Evolutionary conservation across 192 early-diverging fungal species (phyloP), one percentile per base, ranked within the genome.

Genomic region (Chytriomyces hyalinus): DNA sequence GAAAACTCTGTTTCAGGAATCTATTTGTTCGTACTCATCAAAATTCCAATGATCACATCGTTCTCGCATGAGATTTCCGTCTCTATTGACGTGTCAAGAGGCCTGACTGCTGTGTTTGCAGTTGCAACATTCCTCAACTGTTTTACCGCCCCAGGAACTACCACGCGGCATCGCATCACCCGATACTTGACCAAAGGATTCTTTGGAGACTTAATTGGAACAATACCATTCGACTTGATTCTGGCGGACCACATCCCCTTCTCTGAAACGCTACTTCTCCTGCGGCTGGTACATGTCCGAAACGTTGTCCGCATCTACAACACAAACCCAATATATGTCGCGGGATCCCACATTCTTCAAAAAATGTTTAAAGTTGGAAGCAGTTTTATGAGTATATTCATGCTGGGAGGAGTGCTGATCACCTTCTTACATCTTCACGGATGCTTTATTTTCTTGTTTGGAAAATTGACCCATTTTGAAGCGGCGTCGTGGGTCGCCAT

Each of bases 351-450:
- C 11, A 22, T 51, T 13, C n/a, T 84, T 24, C 70, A 79, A 49
- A 49, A 61, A 49, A 66, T 49, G 8, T 68, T 85, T n/a, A 78
- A 80, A 45, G 74, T 86, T 24, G 83, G 83, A 28, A 65, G 50
- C 11, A 80, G 71, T 24, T 86, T 86, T 61, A 80, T 77, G 78
- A 82, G 73, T 11, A 82, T 86, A 15, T 83, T 81, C 49, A 51
- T 80, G 47, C 76, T 84, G 22, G 75, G 65, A 10, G 78, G 66
- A 8, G 36, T 81, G 22, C 61, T 86, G 50, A 61, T 74, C 6
- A 69, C 75, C 3, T 86, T 78, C 65, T 66, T 86, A 17, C 85
- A 86, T 67, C 64, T 86, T 1, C 81, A 84, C 28, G 77, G 76
- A 10, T 86, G 85, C 76, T 64, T 74, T 15, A 67, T 82, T 6